phyloP scores from a whole-genome alignment of 2,329 filamentous ascomycete species.

The Cladophialophora exuberans region DNA sequence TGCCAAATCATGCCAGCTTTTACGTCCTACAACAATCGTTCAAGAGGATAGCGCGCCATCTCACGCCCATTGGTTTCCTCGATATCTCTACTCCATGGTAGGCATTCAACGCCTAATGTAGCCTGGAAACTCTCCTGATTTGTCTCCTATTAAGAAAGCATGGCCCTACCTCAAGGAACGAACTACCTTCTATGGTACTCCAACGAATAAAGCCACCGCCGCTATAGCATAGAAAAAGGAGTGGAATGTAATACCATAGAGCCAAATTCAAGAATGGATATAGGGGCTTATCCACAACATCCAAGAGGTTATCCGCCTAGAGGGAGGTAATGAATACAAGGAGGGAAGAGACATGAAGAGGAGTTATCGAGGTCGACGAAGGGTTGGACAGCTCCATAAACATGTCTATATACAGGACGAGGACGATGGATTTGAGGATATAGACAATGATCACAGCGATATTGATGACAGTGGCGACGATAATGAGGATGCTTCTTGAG shows the following conservation, averaged over 20 bases:
- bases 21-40: constrained; percentile 28
- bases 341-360: constrained; percentile 14
- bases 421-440: not conserved
- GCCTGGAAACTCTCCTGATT: constrained; percentile 32
- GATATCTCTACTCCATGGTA: constrained; percentile 10
- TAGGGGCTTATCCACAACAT: constrained; percentile 30
- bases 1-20: constrained; percentile 20
- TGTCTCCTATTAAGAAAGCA: constrained; percentile 32
- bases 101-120: constrained; percentile 21
- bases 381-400: constrained; percentile 3
- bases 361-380: not conserved
- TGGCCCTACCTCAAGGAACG: constrained; percentile 32
- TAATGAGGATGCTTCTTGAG: too few relatives aligned
- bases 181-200: constrained; percentile 23
- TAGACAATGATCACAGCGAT: too few relatives aligned
- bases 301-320: constrained; percentile 30
- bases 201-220: not conserved
- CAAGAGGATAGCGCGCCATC: constrained; percentile 32
- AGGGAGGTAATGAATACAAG: constrained; percentile 34
- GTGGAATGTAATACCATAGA: not conserved
- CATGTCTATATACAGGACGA: not conserved
- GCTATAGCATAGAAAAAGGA: not conserved
- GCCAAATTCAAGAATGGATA: constrained; percentile 31
- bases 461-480: not conserved
- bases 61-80: constrained; percentile 17